Conservation (phyloP, 768 basidiomycete species). For the Pleurotus cornucopiae region DNA sequence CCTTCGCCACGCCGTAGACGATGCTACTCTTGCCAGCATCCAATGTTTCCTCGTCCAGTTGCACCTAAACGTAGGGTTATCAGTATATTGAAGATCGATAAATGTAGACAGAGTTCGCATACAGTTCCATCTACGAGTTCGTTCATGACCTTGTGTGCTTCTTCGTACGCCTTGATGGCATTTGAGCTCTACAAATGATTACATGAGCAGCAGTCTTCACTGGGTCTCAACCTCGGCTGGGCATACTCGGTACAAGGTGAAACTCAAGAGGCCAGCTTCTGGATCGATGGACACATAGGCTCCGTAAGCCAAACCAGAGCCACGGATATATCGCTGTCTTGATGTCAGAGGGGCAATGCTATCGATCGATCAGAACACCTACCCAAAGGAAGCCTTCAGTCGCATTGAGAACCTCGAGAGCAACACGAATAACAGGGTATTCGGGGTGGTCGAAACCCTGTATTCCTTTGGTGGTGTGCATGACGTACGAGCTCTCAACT, state of each 20-base stretch:
- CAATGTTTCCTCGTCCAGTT: slow-evolving; percentile 72
- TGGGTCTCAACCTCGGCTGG: background rate
- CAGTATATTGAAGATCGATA: background rate
- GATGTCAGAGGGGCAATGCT: background rate
- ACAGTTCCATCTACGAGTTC: slow-evolving; percentile 84
- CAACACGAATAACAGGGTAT: slow-evolving; percentile 80
- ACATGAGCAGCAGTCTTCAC: background rate
- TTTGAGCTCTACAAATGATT: slow-evolving; percentile 61
- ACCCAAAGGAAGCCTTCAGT: slow-evolving; percentile 96
- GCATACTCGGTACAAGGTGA: slow-evolving; percentile 75
- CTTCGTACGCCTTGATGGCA: slow-evolving; percentile 72
- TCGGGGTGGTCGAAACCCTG: slow-evolving; percentile 79
- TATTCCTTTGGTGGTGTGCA: slow-evolving; percentile 74
- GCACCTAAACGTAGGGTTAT: slow-evolving; percentile 46
- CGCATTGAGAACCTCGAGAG: slow-evolving; percentile 84
- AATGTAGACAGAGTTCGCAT: background rate
- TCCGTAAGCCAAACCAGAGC: slow-evolving; percentile 94
- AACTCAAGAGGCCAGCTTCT: slow-evolving; percentile 74
- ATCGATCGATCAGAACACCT: slow-evolving; percentile 6
- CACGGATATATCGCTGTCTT: slow-evolving; percentile 78
- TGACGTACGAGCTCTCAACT: slow-evolving; percentile 89
- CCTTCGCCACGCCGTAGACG: slow-evolving; percentile 77
- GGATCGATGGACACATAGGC: slow-evolving; percentile 70
- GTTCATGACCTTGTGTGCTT: slow-evolving; percentile 72
- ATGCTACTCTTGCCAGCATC: slow-evolving; percentile 92